A percentile compares a stretch with the other conserved stretches of the same genome.
phyloP scores from a whole-genome alignment of 306 rosid species.

The Trifolium fragiferum region DNA sequence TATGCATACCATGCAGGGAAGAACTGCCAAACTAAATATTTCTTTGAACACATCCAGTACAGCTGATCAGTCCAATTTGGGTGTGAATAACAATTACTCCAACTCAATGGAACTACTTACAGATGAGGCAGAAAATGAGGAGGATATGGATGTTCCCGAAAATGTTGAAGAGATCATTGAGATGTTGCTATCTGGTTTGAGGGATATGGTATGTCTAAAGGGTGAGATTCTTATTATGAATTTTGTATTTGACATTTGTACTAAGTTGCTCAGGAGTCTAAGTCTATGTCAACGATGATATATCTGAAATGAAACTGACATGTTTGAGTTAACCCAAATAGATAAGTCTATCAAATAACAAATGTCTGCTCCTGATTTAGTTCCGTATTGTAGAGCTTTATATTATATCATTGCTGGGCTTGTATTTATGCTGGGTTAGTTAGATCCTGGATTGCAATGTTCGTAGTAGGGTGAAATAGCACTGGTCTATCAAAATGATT shows the following conservation, averaged over 20 bases:
- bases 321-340: slow-evolving; percentile 19
- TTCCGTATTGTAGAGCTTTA: neutral
- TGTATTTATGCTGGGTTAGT: neutral
- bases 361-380: slow-evolving; percentile 6
- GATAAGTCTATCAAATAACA: slow-evolving; percentile 15
- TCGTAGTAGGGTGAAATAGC: slow-evolving; percentile 4
- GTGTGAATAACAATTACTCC: slow-evolving; percentile 40
- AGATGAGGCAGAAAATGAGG: slow-evolving; percentile 68
- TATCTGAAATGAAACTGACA: slow-evolving; percentile 25
- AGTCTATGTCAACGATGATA: slow-evolving; percentile 33
- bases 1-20: slow-evolving; percentile 64
- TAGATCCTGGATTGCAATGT: slow-evolving; percentile 3
- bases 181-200: slow-evolving; percentile 84
- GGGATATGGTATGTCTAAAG: slow-evolving; percentile 84
- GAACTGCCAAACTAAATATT: slow-evolving; percentile 63
- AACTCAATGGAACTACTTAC: slow-evolving; percentile 45
- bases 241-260: slow-evolving; percentile 38
- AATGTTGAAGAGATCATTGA: slow-evolving; percentile 95
- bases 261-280: slow-evolving; percentile 23
- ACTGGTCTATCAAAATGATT: neutral
- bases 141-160: slow-evolving; percentile 92
- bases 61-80: slow-evolving; percentile 49
- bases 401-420: neutral
- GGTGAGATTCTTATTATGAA: slow-evolving; percentile 51
- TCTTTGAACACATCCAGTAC: slow-evolving; percentile 54